These are phyloP conservation scores for Hypoxylon sp. DNA, from an alignment of 2,329 filamentous ascomycete genomes.

Conservation along the genomic window DNA sequence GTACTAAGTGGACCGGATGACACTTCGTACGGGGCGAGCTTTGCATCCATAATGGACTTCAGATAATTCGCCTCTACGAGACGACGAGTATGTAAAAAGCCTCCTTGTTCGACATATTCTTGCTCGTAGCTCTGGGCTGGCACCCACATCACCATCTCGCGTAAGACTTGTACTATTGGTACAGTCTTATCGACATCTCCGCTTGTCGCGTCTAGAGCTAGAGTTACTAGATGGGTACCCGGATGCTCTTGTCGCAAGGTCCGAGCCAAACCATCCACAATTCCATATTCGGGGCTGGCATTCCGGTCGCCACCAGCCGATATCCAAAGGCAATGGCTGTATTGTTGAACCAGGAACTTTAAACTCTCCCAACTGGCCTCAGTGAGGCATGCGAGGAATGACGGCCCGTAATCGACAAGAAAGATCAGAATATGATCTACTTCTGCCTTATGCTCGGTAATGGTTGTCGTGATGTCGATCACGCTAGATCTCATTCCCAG, in stretches of 20 bases:
- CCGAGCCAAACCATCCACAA: conserved; percentile 30
- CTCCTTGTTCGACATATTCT: conserved; percentile 36
- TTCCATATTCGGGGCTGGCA: not conserved
- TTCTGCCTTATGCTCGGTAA: not conserved
- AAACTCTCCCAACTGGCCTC: conserved; percentile 3
- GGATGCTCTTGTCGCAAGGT: conserved; percentile 29
- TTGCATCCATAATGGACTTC: conserved; percentile 11
- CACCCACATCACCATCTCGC: not conserved
- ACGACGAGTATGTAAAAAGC: conserved; percentile 26
- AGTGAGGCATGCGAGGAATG: not conserved
- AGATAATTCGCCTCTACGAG: conserved; percentile 26
- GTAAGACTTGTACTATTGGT: not conserved
- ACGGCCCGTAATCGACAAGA: conserved; percentile 5
- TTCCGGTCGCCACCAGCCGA: conserved; percentile 1
- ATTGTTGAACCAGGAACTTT: not conserved
- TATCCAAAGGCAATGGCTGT: conserved; percentile 12
- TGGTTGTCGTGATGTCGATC: not conserved
- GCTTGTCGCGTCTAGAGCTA: conserved; percentile 10
- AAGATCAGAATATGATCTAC: not conserved
- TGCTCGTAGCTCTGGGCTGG: conserved; percentile 30
- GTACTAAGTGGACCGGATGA: too few species aligned
- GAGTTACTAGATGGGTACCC: conserved; percentile 30
- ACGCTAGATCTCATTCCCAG: too few species aligned
- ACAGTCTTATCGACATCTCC: not conserved
- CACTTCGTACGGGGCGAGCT: conserved; percentile 11